phyloP scores from a whole-genome alignment of 108 stramenopile species.

The Pseudonitzschia delicatissima region DNA sequence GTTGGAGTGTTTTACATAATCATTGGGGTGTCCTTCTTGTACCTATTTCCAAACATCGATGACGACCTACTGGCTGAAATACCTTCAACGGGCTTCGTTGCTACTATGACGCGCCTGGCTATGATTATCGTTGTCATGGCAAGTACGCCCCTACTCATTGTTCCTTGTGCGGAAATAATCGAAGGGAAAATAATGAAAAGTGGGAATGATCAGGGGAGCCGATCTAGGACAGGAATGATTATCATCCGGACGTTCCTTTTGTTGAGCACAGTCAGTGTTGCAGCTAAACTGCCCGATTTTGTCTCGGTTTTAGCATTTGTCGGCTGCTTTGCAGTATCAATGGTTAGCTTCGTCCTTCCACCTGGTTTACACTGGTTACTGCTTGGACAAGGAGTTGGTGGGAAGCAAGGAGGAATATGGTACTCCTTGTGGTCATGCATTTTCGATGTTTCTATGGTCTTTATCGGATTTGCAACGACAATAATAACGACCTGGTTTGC shows the following conservation, averaged over 20 bases:
- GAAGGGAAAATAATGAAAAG: slow-evolving; percentile 57
- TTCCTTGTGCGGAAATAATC: slow-evolving; percentile 74
- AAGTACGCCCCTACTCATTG: slow-evolving; percentile 65
- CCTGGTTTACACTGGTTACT: slow-evolving; percentile 48
- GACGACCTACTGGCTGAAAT: slow-evolving; percentile 73
- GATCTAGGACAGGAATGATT: slow-evolving; percentile 23
- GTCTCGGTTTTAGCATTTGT: slow-evolving; percentile 68
- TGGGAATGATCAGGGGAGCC: neutral
- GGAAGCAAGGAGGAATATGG: neutral
- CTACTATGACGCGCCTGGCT: slow-evolving; percentile 44
- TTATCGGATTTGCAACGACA: slow-evolving; percentile 2
- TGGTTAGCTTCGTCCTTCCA: slow-evolving; percentile 67
- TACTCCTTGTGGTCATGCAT: neutral
- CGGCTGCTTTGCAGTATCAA: slow-evolving; percentile 73
- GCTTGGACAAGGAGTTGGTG: slow-evolving; percentile 6
- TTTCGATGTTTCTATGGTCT: slow-evolving; percentile 15
- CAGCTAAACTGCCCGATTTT: slow-evolving; percentile 62
- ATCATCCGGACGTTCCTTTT: slow-evolving; percentile 42
- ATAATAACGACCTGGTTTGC: slow-evolving; percentile 7
- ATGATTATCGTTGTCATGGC: slow-evolving; percentile 69
- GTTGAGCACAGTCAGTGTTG: slow-evolving; percentile 38
- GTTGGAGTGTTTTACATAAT: slow-evolving; percentile 52
- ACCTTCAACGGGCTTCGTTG: slow-evolving; percentile 41
- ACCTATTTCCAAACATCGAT: slow-evolving; percentile 56
- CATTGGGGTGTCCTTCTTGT: slow-evolving; percentile 51